These are phyloP conservation scores for Malus hybrid DNA, from an alignment of 331 rosid genomes.

Conservation along the genomic window DNA sequence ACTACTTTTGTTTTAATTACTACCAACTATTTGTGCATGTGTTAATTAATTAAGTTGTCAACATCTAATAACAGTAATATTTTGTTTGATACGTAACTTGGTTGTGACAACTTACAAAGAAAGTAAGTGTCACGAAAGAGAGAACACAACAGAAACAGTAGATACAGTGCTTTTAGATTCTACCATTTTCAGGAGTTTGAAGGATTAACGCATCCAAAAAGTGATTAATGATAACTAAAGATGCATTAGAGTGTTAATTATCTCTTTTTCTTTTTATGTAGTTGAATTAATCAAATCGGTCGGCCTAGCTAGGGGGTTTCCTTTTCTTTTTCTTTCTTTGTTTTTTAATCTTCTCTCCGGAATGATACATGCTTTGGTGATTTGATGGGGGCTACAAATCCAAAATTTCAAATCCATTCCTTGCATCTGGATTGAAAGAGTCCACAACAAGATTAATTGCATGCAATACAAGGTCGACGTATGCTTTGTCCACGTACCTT, in stretches of 20 bases:
- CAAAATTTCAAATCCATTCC: slow-evolving; percentile 2
- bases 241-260: not conserved
- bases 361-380: not conserved
- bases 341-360: not conserved
- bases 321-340: not conserved
- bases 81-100: not conserved
- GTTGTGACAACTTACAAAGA: not conserved
- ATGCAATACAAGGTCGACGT: not conserved
- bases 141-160: too few relatives aligned
- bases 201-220: not conserved
- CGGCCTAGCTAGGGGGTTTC: not conserved
- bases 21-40: not conserved
- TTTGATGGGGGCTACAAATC: slow-evolving; percentile 7
- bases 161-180: not conserved
- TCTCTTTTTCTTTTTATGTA: not conserved
- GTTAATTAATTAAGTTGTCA: not conserved
- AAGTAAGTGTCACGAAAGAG: not conserved
- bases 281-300: slow-evolving; percentile 3
- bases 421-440: slow-evolving; percentile 14
- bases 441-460: not conserved
- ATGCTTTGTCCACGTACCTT: too few relatives aligned
- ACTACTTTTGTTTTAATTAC: not conserved
- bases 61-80: too few relatives aligned
- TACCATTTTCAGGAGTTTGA: not conserved
- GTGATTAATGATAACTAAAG: not conserved